A percentile compares a stretch with the other conserved stretches of the same genome.
These are phyloP conservation scores for Corymbia maculata DNA, from an alignment of 345 rosid genomes.

Conservation along the genomic window DNA sequence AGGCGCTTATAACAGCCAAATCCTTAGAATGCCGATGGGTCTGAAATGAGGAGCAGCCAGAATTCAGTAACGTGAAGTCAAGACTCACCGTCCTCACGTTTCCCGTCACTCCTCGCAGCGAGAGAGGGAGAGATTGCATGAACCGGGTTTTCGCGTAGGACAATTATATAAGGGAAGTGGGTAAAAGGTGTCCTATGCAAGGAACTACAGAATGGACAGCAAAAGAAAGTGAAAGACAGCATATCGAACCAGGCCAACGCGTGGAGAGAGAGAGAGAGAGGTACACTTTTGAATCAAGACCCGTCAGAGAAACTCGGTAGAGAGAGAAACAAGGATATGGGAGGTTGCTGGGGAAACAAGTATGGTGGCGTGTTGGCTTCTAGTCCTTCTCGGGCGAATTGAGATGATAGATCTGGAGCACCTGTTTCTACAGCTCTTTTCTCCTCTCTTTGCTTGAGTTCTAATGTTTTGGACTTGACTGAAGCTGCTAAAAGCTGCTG, in stretches of 20 bases:
- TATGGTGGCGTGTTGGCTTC: background rate
- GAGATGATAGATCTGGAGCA: background rate
- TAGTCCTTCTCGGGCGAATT: background rate
- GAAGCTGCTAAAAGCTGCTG: background rate
- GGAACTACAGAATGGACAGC: background rate
- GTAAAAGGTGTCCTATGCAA: background rate
- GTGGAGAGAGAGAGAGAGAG: background rate
- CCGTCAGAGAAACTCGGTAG: background rate
- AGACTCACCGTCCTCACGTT: background rate
- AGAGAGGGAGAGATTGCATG: background rate
- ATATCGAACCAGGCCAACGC: background rate
- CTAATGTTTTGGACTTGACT: background rate
- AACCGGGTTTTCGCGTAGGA: background rate
- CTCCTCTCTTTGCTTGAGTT: background rate
- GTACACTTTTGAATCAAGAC: background rate
- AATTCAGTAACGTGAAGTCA: background rate
- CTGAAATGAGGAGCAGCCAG: background rate
- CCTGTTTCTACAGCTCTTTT: background rate
- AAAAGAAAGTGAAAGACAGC: background rate
- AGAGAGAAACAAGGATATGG: background rate
- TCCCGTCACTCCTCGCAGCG: background rate
- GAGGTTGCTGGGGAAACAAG: slow-evolving; percentile 1
- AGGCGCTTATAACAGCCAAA: background rate
- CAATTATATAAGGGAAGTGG: background rate
- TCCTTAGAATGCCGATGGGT: background rate